Base-by-base conservation (phyloP, 1,284 basidiomycete genomes). In the Ustilago trichophora region DNA sequence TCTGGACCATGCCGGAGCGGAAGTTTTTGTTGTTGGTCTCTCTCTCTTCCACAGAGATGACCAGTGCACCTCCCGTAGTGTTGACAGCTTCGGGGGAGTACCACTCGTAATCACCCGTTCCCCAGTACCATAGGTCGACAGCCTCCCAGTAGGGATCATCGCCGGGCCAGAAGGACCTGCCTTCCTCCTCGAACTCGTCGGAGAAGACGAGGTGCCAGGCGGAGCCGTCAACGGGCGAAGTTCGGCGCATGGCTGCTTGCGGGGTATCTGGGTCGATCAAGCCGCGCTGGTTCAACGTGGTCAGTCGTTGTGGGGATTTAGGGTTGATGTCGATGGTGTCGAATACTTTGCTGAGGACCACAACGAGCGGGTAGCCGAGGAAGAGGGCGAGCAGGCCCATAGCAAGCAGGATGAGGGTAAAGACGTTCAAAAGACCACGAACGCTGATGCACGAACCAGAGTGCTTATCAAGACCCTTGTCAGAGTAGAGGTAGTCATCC, bases 141-240 rank as follows among this genome's bases (percentile, higher is more conserved):
- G 89, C 80, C 41, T 77, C 76, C 76, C 76, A 81, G 49, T 72
- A 81, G 0, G 80, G 80, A 44, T 81, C 79, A 37, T 81, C 79
- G 11, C 78, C 78, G 0, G 78, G 78, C 70, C 70, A 81, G 70
- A 87, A 87, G 0, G 83, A 84, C 32, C 86, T 75, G 5, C 91
- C 93, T 32, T 89, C 88, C 6, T 79, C 83, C 43, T 94, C 88
- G 40, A 80, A 80, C 83, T 98, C 94, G 82, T 98, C 94, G 52
- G 60, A 68, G 38, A 81, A 81, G 6, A 93, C 89, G 18, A 97
- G 86, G 24, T 82, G 70, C 51, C 77, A 81, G 9, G 8, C 37
- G 6, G 31, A 27, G 22, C 57, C 53, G 19, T 68, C 68, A 27
- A 50, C 36, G n/a, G 37, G 53, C 12, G 52, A 57, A 4, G 37